Evolutionary conservation across 2,329 filamentous ascomycete genomes (phyloP).

Genomic region (Exophiala oligosperma): DNA sequence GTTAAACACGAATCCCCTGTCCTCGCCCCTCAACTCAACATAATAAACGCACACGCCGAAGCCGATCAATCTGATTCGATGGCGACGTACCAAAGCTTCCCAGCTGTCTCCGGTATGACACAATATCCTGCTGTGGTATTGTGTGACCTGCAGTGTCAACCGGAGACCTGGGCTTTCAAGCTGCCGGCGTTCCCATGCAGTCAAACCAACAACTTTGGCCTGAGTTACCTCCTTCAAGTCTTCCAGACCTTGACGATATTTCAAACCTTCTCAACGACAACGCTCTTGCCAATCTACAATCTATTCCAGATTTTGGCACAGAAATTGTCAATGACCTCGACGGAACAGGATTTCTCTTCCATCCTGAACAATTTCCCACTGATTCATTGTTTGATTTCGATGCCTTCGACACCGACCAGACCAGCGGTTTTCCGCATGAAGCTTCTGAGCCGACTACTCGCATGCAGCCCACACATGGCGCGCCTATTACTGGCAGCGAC

Average conservation of each 20-base stretch:
- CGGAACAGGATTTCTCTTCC: slow-evolving; percentile 47
- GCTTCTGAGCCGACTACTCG: slow-evolving; percentile 51
- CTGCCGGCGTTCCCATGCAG: slow-evolving; percentile 41
- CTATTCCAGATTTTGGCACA: slow-evolving; percentile 76
- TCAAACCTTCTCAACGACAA: slow-evolving; percentile 60
- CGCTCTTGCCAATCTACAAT: slow-evolving; percentile 63
- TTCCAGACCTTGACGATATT: slow-evolving; percentile 71
- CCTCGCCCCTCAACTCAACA: slow-evolving; percentile 26
- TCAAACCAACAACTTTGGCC: slow-evolving; percentile 36
- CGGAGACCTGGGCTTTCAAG: slow-evolving; percentile 61
- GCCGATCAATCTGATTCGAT: slow-evolving; percentile 43
- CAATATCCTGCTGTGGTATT: slow-evolving; percentile 99
- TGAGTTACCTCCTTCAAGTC: slow-evolving; percentile 52
- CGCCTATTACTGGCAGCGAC: slow-evolving; percentile 55
- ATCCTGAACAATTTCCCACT: slow-evolving; percentile 46
- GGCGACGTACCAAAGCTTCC: slow-evolving; percentile 19
- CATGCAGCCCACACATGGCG: slow-evolving; percentile 56
- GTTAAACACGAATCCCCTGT: slow-evolving; percentile 27
- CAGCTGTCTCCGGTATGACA: slow-evolving; percentile 75
- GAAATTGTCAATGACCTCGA: slow-evolving; percentile 72
- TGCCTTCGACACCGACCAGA: slow-evolving; percentile 48
- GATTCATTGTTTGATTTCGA: slow-evolving; percentile 58
- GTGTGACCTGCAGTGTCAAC: slow-evolving; percentile 99
- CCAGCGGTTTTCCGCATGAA: slow-evolving; percentile 49
- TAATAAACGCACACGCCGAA: slow-evolving; percentile 34